Evolutionary conservation across 352 stramenopile species (phyloP).

Genomic region (Globisporangium irregulare): DNA sequence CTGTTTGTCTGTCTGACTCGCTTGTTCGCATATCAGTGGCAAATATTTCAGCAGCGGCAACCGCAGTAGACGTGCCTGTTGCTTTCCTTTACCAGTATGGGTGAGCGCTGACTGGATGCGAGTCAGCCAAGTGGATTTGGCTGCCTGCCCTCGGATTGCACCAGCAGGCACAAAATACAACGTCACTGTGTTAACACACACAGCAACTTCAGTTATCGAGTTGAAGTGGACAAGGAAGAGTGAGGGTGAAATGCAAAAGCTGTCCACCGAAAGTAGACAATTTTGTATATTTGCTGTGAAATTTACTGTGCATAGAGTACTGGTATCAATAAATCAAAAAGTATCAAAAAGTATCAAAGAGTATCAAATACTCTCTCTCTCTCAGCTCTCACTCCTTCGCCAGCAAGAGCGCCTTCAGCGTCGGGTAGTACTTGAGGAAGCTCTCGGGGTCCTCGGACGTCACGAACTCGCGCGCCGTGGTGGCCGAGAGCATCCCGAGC

Average conservation of each 20-base stretch:
- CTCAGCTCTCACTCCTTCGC: slow-evolving; percentile 13
- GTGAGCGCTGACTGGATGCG: too few relatives aligned
- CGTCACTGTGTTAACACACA: background rate
- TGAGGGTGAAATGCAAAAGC: background rate
- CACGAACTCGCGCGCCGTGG: slow-evolving; percentile 26
- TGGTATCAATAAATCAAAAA: background rate
- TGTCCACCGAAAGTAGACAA: background rate
- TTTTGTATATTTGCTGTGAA: background rate
- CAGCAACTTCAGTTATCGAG: background rate
- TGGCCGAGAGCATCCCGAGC: slow-evolving; percentile 14
- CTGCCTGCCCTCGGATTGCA: background rate
- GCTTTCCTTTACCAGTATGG: too few relatives aligned
- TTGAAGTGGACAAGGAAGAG: background rate
- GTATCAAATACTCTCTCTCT: background rate
- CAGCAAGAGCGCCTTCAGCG: slow-evolving; percentile 24
- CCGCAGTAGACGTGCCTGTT: too few relatives aligned
- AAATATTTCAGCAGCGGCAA: too few relatives aligned
- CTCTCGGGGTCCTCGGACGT: slow-evolving; percentile 22
- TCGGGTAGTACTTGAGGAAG: slow-evolving; percentile 32
- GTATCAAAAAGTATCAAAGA: background rate
- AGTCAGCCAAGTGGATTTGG: too few relatives aligned
- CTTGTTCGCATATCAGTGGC: too few relatives aligned
- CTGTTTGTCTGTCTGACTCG: too few relatives aligned
- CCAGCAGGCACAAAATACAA: background rate
- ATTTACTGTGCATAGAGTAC: background rate